Evolutionary conservation across 2,329 filamentous ascomycete genomes (phyloP), one percentile per base, ranked within the genome.

Genomic region (Teratosphaeriaceae sp.): DNA sequence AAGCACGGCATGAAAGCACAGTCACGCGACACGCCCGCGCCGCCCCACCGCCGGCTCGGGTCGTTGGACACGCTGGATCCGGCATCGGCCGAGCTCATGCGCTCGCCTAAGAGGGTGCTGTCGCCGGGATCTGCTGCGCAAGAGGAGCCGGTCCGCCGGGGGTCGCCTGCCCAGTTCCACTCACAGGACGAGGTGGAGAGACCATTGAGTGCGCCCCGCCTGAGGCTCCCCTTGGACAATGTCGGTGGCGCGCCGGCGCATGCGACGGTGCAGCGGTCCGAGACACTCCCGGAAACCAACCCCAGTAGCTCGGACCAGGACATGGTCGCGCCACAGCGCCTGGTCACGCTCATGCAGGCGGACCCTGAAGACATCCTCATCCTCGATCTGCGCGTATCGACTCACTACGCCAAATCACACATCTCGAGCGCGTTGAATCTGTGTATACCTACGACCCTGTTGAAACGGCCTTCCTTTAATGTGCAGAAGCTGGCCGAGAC

Each of bases 401-500:
- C 88, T 16, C 87, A 90, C 52, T 96, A 84, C 59, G 76, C 81
- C 1, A 74, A 78, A 35, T 82, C 85, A 18, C 80, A 85, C 22
- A 85, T 97, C 42, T 69, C 74, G 38, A 82, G 83, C n/a, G 87
- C 90, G 0, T 68, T 98, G 23, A 97, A 94, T 60, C 71, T 98
- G 4, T 97, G 92, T 60, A 94, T 97, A 47, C 92, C 92, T 0
- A 97, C 92, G 0, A 97, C 90, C 0, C 70, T 98, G 12, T 68
- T 98, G 15, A 97, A 97, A 65, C 76, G 92, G 38, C 82, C 87
- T 1, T 94, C 88, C 0, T 97, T 94, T 65, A 90, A 90, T 54
- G 77, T 94, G 11, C 75, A 88, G 49, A 96, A 94, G 60, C 71
- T 98, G 23, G 80, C 86, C 52, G 84, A 89, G 48, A 96, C 88